Percentiles rank a stretch among this genome's conserved stretches.
Conservation (phyloP, 2,329 filamentous ascomycete species). For the Alternaria consortialis region DNA sequence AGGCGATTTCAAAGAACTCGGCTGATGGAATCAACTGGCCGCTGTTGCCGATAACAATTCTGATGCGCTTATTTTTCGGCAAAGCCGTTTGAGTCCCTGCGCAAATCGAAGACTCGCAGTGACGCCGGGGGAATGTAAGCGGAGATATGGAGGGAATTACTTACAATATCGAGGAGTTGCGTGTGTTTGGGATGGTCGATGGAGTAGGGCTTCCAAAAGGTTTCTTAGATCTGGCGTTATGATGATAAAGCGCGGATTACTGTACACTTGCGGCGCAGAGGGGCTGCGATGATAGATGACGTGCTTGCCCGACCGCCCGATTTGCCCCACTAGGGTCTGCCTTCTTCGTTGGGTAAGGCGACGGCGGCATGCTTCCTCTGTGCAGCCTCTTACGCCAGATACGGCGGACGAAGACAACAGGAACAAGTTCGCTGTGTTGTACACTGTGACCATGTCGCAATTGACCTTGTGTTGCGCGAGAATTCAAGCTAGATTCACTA, state of each 20-base stretch:
- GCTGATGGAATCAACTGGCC: constrained; percentile 48
- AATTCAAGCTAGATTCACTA: not conserved
- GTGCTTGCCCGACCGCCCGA: constrained; percentile 33
- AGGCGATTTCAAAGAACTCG: constrained; percentile 47
- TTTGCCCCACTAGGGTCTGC: constrained; percentile 25
- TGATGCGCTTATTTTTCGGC: constrained; percentile 43
- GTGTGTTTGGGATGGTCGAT: constrained; percentile 25
- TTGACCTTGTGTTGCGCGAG: not conserved
- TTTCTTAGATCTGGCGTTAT: constrained; percentile 21
- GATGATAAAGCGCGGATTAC: constrained; percentile 39
- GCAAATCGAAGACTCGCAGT: constrained; percentile 20
- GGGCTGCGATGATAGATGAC: constrained; percentile 31
- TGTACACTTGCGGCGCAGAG: constrained; percentile 22
- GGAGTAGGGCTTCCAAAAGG: constrained; percentile 11
- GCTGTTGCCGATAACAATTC: constrained; percentile 42
- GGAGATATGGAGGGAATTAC: constrained; percentile 20
- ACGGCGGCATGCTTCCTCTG: not conserved
- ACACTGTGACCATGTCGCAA: not conserved
- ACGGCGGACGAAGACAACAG: not conserved
- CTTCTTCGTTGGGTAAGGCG: constrained; percentile 16
- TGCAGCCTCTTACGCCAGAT: not conserved
- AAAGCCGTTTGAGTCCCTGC: constrained; percentile 39
- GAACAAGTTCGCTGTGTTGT: not conserved
- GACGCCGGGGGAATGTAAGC: constrained; percentile 13
- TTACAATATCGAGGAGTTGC: constrained; percentile 34